Percentiles rank a stretch among this genome's conserved stretches.
These are phyloP conservation scores for Fusarium musae DNA, from an alignment of 2,329 filamentous ascomycete genomes.

Conservation along the genomic window DNA sequence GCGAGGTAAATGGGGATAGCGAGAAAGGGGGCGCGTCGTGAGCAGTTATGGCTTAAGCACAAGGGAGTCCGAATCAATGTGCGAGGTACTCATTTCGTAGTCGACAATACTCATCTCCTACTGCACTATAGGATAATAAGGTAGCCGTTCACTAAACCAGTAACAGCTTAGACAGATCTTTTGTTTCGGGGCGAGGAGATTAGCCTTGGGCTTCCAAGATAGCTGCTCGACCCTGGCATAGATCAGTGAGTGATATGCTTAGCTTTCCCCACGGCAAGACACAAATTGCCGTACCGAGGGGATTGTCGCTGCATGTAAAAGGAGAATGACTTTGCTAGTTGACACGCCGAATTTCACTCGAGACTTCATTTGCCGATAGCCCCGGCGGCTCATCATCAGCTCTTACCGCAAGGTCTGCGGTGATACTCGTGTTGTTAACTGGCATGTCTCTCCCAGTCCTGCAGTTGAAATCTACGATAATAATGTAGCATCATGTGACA, in stretches of 20 bases:
- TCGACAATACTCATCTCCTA: not conserved
- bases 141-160: not conserved
- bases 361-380: not conserved
- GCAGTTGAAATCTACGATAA: not conserved
- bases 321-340: not conserved
- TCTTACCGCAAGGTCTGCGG: not conserved
- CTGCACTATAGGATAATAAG: not conserved
- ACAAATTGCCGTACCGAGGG: not conserved
- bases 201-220: not conserved
- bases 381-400: not conserved
- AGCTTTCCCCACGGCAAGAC: not conserved
- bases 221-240: not conserved
- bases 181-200: not conserved
- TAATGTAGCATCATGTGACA: rapidly evolving
- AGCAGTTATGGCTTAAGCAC: not conserved
- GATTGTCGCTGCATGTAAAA: not conserved
- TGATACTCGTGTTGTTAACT: not conserved
- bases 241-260: not conserved
- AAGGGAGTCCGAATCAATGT: not conserved
- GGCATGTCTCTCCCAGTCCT: not conserved
- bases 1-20: not conserved
- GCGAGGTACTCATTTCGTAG: not conserved
- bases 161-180: too few species aligned
- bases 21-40: not conserved
- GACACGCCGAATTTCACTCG: not conserved